Base-by-base conservation (phyloP, 768 basidiomycete species). In the Phlebiopsis flavidoalba region DNA sequence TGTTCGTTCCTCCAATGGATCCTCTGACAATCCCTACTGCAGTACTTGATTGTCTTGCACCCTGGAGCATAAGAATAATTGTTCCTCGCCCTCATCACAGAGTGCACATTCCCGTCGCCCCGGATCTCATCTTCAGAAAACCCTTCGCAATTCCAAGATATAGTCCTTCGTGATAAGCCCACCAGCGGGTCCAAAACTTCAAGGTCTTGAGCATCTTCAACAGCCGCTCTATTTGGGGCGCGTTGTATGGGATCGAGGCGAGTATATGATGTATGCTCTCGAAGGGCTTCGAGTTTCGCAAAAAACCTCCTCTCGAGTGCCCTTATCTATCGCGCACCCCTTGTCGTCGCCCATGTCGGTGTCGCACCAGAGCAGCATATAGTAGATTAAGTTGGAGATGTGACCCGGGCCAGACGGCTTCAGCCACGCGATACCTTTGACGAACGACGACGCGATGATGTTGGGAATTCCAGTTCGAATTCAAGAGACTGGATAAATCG, bases 21-120 rank as follows among this genome's bases (percentile, higher is more conserved):
- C 12, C n/a, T 22, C 48, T 58, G 57, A 24, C 57, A 58, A 14
- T 58, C 48, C 35, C 31, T 10, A 3, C 11, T 7, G 33, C 57
- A 58, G 26, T 58, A 58, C 45, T 50, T 58, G 46, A 58, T 45
- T 26, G 57, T 58, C 57, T 58, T 58, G 57, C 57, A 58, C 37
- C n/a, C 37, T 58, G 26, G 46, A 58, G 46, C 57, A 58, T 8
- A 55, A 24, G 37, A 43, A 43, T 22, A 50, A n/a, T 26, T 17
- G n/a, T 31, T 31, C 5, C 22, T 47, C 40, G 40, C 26, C 45
- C 46, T 58, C 57, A 19, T 47, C 12, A 22, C 57, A 58, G 6
- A 49, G 45, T 26, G 31, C 37, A 21, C 57, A 58, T 10, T 33
- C 48, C 31, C 48, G 5, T 19, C 19, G 46, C 11, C 57, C 46